phyloP scores from a whole-genome alignment of 768 basidiomycete species.

The Lentinula sp. region DNA sequence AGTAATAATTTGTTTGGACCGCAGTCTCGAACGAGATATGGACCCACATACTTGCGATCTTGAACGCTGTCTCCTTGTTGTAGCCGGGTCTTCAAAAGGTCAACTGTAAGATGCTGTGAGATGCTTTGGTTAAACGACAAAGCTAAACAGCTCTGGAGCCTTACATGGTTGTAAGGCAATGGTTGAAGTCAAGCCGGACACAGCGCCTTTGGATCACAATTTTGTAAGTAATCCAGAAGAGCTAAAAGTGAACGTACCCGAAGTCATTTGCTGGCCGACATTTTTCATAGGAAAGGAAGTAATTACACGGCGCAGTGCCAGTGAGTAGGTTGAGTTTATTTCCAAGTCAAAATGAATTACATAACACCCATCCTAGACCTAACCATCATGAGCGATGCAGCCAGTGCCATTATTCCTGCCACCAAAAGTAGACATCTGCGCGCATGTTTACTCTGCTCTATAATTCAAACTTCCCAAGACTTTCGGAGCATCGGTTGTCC shows the following conservation, averaged over 20 bases:
- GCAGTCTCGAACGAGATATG: neutral
- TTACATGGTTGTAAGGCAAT: constrained; percentile 73
- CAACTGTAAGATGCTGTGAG: constrained; percentile 42
- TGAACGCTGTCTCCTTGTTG: constrained; percentile 66
- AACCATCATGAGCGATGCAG: constrained; percentile 3
- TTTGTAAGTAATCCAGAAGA: neutral
- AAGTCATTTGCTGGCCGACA: constrained; percentile 62
- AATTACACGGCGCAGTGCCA: no score
- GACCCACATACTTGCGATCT: constrained; percentile 26
- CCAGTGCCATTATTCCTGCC: constrained; percentile 40
- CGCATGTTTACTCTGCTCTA: constrained; percentile 91
- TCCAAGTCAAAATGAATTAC: no score
- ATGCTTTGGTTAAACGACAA: neutral
- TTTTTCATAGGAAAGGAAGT: constrained; percentile 43
- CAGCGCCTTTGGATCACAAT: constrained; percentile 44
- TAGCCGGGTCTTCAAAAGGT: constrained; percentile 86
- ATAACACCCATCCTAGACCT: neutral
- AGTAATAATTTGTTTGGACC: neutral
- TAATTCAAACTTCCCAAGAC: constrained; percentile 78
- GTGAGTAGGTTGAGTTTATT: no score
- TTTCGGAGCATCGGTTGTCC: constrained; percentile 88
- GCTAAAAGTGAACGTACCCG: constrained; percentile 32
- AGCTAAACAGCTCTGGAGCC: constrained; percentile 12
- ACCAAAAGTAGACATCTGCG: constrained; percentile 71
- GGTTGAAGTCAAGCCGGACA: constrained; percentile 75